phyloP scores from a whole-genome alignment of 306 rosid species.

The Corylus americana region DNA sequence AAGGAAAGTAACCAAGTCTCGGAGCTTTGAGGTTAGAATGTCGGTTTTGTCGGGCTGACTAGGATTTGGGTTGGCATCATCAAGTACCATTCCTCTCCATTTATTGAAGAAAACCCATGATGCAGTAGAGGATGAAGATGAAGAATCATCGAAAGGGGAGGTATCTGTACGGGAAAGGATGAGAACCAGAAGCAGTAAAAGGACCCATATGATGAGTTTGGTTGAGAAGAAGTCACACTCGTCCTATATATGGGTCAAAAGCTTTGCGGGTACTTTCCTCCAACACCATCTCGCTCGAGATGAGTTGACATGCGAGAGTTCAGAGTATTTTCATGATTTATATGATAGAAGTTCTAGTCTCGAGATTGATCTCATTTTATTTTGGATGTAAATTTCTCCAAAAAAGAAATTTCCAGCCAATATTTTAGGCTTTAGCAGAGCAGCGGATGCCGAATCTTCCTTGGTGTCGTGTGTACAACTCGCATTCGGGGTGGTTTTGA shows the following conservation, averaged over 20 bases:
- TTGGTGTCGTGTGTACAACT: too few relatives aligned
- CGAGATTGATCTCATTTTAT: not conserved
- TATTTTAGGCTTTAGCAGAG: not conserved
- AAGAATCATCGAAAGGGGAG: conserved; percentile 12
- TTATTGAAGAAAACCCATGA: conserved; percentile 7
- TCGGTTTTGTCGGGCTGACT: not conserved
- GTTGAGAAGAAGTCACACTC: not conserved
- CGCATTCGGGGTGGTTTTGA: not conserved
- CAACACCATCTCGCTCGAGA: conserved; percentile 10
- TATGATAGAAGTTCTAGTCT: not conserved
- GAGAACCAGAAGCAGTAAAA: not conserved
- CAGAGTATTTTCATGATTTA: too few relatives aligned
- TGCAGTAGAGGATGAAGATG: not conserved
- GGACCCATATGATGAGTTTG: conserved; percentile 6
- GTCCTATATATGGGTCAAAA: not conserved
- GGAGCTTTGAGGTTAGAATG: conserved; percentile 18
- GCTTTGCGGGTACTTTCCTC: not conserved
- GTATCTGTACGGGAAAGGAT: conserved; percentile 12
- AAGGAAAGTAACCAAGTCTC: conserved; percentile 29
- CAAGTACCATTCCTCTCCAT: not conserved
- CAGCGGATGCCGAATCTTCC: not conserved
- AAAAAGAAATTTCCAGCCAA: too few relatives aligned
- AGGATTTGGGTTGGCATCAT: not conserved
- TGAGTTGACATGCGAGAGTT: not conserved
- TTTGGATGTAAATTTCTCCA: too few relatives aligned